phyloP scores from a whole-genome alignment of 176 grass and related monocot species.

The Puccinellia tenuiflora region DNA sequence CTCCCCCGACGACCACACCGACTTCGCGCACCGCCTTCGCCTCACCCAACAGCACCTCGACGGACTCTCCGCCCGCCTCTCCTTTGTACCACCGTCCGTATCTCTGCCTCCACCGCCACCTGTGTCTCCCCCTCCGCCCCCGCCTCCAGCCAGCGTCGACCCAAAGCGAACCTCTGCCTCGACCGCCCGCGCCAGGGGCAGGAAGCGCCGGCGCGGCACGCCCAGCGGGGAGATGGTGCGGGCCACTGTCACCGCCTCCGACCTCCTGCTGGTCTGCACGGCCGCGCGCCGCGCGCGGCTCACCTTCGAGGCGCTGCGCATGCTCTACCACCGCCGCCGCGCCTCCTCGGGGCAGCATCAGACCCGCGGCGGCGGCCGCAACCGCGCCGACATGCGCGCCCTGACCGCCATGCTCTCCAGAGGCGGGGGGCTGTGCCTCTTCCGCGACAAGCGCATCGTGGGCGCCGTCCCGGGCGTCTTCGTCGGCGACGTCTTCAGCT shows the following conservation, averaged over 20 bases:
- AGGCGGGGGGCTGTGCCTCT: conserved; percentile 45
- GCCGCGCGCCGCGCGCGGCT: conserved; percentile 54
- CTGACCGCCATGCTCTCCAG: conserved; percentile 37
- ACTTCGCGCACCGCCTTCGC: conserved; percentile 15
- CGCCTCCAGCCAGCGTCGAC: neutral
- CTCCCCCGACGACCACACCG: conserved; percentile 23
- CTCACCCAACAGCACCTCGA: conserved; percentile 21
- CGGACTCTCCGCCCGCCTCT: neutral
- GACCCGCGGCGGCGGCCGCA: conserved; percentile 5
- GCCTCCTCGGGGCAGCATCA: neutral
- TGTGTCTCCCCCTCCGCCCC: neutral
- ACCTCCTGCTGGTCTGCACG: conserved; percentile 29
- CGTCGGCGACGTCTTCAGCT: conserved; percentile 81
- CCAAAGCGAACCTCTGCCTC: neutral
- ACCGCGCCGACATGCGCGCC: conserved; percentile 54
- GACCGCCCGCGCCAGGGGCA: conserved; percentile 8
- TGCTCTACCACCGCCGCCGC: neutral
- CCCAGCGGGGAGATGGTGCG: conserved; percentile 51
- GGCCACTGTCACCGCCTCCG: conserved; percentile 4
- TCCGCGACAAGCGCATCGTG: conserved; percentile 51
- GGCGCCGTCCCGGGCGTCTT: conserved; percentile 59
- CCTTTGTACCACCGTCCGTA: neutral
- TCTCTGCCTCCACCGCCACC: neutral
- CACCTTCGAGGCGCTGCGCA: conserved; percentile 71
- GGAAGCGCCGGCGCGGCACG: conserved; percentile 40